These are phyloP conservation scores for Colletotrichum spaethianum DNA, from an alignment of 2,329 filamentous ascomycete species.

Conservation along the genomic window DNA sequence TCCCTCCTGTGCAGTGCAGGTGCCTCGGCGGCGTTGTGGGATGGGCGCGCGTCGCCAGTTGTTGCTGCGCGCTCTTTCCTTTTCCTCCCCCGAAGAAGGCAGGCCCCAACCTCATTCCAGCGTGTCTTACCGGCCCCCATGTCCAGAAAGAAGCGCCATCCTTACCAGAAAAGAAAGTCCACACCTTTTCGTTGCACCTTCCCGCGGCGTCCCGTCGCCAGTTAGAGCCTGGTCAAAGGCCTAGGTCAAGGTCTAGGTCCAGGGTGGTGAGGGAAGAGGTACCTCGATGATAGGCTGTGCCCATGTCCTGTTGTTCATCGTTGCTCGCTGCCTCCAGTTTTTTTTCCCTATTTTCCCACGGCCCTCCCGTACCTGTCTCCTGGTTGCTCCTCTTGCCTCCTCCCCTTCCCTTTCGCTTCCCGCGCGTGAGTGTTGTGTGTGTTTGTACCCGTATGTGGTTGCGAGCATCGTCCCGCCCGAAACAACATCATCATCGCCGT, in stretches of 20 bases:
- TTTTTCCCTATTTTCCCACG: constrained; percentile 37
- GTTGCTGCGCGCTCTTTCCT: constrained; percentile 8
- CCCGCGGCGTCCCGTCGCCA: constrained; percentile 33
- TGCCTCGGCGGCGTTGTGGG: background rate
- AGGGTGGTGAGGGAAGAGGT: constrained; percentile 20
- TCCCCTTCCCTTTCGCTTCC: constrained; percentile 26
- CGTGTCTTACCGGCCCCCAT: background rate
- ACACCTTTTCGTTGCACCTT: constrained; percentile 29
- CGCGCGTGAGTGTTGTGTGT: constrained; percentile 26
- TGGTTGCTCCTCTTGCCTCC: constrained; percentile 4
- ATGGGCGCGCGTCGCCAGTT: background rate
- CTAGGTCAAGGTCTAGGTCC: constrained; percentile 26
- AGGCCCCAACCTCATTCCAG: constrained; percentile 14
- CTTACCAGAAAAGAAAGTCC: constrained; percentile 27
- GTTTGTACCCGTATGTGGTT: constrained; percentile 33
- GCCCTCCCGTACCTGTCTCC: constrained; percentile 30
- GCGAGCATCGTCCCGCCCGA: constrained; percentile 23
- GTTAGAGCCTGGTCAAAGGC: constrained; percentile 24
- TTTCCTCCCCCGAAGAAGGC: constrained; percentile 24
- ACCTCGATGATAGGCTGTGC: constrained; percentile 35
- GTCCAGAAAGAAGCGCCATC: constrained; percentile 25
- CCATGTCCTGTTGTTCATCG: constrained; percentile 18
- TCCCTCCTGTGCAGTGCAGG: background rate
- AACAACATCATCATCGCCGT: constrained; percentile 30
- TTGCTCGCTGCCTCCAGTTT: constrained; percentile 31